phyloP scores from a whole-genome alignment of 2,329 filamentous ascomycete genomes.

The Hymenoscyphus albidus region DNA sequence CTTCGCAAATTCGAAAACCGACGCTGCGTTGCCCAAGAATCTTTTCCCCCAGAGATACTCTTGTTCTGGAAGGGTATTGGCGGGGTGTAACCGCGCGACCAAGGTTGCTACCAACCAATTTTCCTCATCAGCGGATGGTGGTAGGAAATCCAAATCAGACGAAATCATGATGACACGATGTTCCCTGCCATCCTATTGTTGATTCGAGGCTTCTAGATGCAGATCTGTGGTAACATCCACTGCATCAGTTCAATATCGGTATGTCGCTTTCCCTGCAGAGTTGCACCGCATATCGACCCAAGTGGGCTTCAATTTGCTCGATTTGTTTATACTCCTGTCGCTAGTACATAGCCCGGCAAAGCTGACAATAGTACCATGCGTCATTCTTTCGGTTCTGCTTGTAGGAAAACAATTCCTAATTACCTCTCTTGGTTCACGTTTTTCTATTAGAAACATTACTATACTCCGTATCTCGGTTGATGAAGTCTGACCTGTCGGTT shows the following conservation, averaged over 20 bases:
- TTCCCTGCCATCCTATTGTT: neutral
- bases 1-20: neutral
- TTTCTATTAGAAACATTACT: too few relatives aligned
- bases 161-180: neutral
- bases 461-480: too few relatives aligned
- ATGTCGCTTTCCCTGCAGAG: neutral
- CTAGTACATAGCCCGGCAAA: neutral
- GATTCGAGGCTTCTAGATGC: neutral
- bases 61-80: neutral
- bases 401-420: neutral
- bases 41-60: neutral
- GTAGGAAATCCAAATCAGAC: neutral
- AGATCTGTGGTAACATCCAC: neutral
- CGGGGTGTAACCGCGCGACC: neutral
- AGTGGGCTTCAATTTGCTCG: neutral
- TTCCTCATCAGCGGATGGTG: neutral
- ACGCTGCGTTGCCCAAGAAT: neutral
- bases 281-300: constrained; percentile 1
- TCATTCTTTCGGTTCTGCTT: neutral
- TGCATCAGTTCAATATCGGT: neutral
- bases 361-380: neutral
- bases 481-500: neutral
- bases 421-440: too few relatives aligned
- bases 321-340: neutral
- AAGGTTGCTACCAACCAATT: neutral